phyloP scores from a whole-genome alignment of 768 basidiomycete species.

The Trametes villosa region DNA sequence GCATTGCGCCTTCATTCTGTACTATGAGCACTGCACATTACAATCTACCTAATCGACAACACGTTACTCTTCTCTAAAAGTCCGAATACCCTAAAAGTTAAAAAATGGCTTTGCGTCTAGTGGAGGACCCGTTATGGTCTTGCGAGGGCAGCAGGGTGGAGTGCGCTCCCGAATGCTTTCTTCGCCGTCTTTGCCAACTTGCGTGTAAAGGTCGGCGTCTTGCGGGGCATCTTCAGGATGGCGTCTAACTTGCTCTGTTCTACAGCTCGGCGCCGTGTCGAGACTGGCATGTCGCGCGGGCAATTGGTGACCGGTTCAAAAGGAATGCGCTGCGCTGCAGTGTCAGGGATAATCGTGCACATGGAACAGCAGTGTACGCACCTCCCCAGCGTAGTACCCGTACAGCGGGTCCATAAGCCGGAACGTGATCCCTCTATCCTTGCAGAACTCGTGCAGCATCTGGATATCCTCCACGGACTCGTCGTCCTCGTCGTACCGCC shows the following conservation, averaged over 20 bases:
- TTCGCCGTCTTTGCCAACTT: neutral
- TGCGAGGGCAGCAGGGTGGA: neutral
- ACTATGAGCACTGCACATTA: neutral
- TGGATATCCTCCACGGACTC: slow-evolving; percentile 5
- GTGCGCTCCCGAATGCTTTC: neutral
- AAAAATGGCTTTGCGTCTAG: neutral
- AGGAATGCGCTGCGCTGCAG: neutral
- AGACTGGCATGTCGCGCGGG: neutral
- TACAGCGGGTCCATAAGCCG: slow-evolving; percentile 15
- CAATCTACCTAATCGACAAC: neutral
- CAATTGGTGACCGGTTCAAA: slow-evolving; percentile 1
- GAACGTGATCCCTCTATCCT: neutral
- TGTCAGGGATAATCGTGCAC: neutral
- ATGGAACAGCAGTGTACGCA: neutral
- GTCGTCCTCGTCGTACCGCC: slow-evolving; percentile 2
- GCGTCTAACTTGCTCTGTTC: neutral
- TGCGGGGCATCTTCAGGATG: neutral
- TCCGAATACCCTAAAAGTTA: neutral
- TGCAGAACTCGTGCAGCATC: slow-evolving; percentile 11
- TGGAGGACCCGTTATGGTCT: neutral
- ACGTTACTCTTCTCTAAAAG: neutral
- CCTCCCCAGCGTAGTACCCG: slow-evolving; percentile 18
- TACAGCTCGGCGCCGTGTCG: neutral
- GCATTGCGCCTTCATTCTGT: too few relatives aligned
- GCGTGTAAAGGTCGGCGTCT: neutral